phyloP scores from a whole-genome alignment of 176 grass and related monocot species.

The Bromus sterilis region DNA sequence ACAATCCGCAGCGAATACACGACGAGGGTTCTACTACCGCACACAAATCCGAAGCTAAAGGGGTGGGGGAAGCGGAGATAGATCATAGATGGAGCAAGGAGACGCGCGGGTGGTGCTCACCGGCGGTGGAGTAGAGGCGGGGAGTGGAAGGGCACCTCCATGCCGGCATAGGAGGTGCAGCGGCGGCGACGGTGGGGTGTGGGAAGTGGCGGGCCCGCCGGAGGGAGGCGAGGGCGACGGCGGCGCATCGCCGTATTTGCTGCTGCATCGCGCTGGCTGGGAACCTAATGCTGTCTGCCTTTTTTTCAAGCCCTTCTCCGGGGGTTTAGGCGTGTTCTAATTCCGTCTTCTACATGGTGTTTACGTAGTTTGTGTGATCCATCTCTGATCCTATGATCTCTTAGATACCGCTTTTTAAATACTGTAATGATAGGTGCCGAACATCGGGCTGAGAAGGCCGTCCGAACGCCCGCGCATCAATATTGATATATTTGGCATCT shows the following conservation, averaged over 20 bases:
- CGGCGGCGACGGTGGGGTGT: no score
- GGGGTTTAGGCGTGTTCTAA: neutral
- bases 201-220: neutral
- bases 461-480: no score
- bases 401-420: neutral
- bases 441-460: no score
- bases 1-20: neutral
- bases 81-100: neutral
- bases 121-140: slow-evolving; percentile 15
- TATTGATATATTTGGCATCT: no score
- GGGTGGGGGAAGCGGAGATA: neutral
- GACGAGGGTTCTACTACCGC: neutral
- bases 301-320: neutral
- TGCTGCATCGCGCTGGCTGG: slow-evolving; percentile 23
- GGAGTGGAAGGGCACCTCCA: neutral
- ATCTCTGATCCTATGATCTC: neutral
- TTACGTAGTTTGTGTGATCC: fast-evolving
- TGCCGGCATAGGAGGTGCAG: neutral
- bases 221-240: slow-evolving; percentile 16
- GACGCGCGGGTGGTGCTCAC: slow-evolving; percentile 19
- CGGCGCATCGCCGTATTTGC: slow-evolving; percentile 30
- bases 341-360: neutral
- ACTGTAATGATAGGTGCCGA: no score
- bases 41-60: neutral
- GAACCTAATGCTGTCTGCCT: slow-evolving; percentile 4